These are phyloP conservation scores for Xylariomycetidae sp. DNA, from an alignment of 2,329 filamentous ascomycete genomes.

Conservation along the genomic window DNA sequence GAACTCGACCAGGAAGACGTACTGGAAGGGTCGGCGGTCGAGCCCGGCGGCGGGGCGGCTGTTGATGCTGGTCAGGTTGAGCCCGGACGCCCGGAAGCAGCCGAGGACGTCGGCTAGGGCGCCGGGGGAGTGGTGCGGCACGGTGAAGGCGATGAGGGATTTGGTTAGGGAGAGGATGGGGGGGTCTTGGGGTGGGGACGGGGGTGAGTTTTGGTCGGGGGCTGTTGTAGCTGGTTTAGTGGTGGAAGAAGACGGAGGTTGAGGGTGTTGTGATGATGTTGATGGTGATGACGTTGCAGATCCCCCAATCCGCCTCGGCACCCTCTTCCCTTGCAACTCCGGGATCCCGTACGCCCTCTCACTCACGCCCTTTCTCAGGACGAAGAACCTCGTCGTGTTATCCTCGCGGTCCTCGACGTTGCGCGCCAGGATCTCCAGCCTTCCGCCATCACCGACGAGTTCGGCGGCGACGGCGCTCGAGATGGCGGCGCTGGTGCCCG, in stretches of 20 bases:
- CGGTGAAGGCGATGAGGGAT: constrained; percentile 76
- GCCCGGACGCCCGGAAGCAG: constrained; percentile 61
- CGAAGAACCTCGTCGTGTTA: constrained; percentile 76
- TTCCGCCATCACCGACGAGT: constrained; percentile 55
- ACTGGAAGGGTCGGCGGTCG: constrained; percentile 69
- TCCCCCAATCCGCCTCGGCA: constrained; percentile 9
- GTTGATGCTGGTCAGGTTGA: constrained; percentile 90
- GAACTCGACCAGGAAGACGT: constrained; percentile 93
- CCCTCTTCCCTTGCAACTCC: background rate
- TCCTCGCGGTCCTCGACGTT: constrained; percentile 69
- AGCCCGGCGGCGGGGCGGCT: constrained; percentile 79
- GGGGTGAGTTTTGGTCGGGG: too few species aligned
- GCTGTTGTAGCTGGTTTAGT: too few species aligned
- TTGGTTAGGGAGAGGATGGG: constrained; percentile 44
- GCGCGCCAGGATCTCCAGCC: constrained; percentile 65
- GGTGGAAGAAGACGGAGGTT: too few species aligned
- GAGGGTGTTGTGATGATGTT: too few species aligned
- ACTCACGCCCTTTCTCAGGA: constrained; percentile 43
- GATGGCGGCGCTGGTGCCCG: constrained; percentile 62
- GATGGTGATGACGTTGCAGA: background rate
- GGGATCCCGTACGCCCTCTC: background rate
- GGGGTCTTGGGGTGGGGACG: constrained; percentile 2
- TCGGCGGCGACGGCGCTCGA: constrained; percentile 70
- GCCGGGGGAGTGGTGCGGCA: constrained; percentile 73
- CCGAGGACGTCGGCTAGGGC: constrained; percentile 75